phyloP scores from a whole-genome alignment of 2,329 filamentous ascomycete species.

The Fusarium globosum region DNA sequence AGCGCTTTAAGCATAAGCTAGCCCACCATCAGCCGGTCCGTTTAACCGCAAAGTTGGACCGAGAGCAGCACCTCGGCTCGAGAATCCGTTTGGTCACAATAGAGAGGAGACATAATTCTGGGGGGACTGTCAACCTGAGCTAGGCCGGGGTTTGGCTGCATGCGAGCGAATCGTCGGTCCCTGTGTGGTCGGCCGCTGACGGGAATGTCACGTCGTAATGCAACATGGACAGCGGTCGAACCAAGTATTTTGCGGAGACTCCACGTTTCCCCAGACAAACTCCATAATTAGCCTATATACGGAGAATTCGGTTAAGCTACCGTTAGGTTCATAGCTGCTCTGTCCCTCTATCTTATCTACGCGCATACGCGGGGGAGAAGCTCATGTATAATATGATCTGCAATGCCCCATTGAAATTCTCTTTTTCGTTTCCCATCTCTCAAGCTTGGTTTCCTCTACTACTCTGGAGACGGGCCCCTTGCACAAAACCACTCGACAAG shows the following conservation, averaged over 20 bases:
- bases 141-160: background rate
- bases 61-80: slow-evolving; percentile 15
- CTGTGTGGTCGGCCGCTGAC: slow-evolving; percentile 1
- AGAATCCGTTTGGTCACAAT: background rate
- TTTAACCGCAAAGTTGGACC: slow-evolving; percentile 29
- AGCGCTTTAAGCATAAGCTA: slow-evolving; percentile 31
- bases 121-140: slow-evolving; percentile 9
- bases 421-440: background rate
- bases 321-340: background rate
- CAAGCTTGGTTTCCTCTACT: background rate
- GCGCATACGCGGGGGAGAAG: background rate
- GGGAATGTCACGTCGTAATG: slow-evolving; percentile 17
- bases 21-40: slow-evolving; percentile 34
- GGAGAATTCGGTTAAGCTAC: slow-evolving; percentile 24
- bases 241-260: slow-evolving; percentile 21
- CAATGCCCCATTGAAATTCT: slow-evolving; percentile 10
- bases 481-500: background rate
- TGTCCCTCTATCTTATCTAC: slow-evolving; percentile 8
- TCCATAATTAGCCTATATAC: slow-evolving; percentile 16
- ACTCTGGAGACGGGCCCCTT: background rate
- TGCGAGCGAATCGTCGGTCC: slow-evolving; percentile 15
- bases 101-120: background rate
- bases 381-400: slow-evolving; percentile 28
- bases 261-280: slow-evolving; percentile 29
- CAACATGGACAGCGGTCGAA: slow-evolving; percentile 9